Evolutionary conservation across 192 early-diverging fungal genomes (phyloP), one percentile per base, ranked within the genome.

Genomic region (Entophlyctis luteolus): DNA sequence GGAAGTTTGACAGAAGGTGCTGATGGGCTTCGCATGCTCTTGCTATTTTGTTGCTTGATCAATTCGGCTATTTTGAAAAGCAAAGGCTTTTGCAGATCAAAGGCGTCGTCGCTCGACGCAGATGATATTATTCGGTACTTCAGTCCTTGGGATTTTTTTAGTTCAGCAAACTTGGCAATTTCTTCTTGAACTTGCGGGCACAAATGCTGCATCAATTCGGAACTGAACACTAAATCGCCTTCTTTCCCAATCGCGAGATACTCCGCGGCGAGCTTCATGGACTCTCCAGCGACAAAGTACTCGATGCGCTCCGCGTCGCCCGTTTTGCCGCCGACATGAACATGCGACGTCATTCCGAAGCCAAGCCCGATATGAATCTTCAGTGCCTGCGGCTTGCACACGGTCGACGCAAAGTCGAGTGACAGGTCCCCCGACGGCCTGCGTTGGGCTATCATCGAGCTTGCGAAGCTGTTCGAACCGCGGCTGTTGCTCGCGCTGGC

Each of bases 361-460:
- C 68, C 68, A 16, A 70, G 25, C 3, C 68, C 68, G 18, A 70
- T 70, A 35, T 70, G 68, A 38, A 70, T 70, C 31, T 59, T 62
- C 28, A 70, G 59, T n/a, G 31, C 34, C 4, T 70, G 55, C 1
- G 35, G 33, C 45, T 67, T 70, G 48, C 12, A 42, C 27, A 14
- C 22, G 12, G 22, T 53, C 22, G 22, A 53, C 39, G 39, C n/a
- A n/a, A n/a, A n/a, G n/a, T n/a, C n/a, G n/a, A n/a, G n/a, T n/a
- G n/a, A n/a, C n/a, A n/a, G n/a, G n/a, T n/a, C n/a, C n/a, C n/a
- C n/a, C n/a, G n/a, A n/a, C n/a, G n/a, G n/a, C n/a, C n/a, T n/a
- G n/a, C n/a, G n/a, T n/a, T n/a, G n/a, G n/a, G n/a, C n/a, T n/a
- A n/a, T n/a, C n/a, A n/a, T n/a, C n/a, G n/a, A n/a, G n/a, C n/a